Evolutionary conservation across 139 green algal genomes (phyloP), one percentile per base, ranked within the genome.

Genomic region (Edaphochlamys debaryana): DNA sequence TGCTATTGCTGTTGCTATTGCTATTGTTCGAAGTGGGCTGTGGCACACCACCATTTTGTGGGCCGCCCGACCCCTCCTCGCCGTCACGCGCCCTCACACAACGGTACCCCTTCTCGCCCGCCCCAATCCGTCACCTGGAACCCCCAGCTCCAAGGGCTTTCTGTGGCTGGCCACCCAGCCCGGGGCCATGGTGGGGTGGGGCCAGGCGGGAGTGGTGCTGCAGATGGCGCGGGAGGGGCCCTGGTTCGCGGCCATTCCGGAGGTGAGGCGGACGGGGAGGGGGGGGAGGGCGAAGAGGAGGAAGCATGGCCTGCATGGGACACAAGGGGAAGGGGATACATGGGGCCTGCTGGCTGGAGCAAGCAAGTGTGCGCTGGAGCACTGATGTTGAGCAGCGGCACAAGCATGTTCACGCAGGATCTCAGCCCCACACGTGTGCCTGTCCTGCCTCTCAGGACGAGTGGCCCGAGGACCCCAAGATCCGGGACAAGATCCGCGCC

Each of bases 141-240:
- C 45, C 45, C 17, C 17, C 52, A 67, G 36, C 22, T 88, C 77
- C 76, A 97, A 97, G 87, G 93, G 94, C 36, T 94, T 91, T 72
- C 69, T 92, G 54, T 96, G 92, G 92, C 75, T 95, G 75, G 89
- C 88, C 48, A 50, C 66, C 22, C 66, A 89, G 23, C 64, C 87
- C 54, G 78, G 91, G 22, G 9, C 89, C 62, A 79, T 80, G 29
- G 90, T 88, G 8, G 88, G 95, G 34, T 94, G 93, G 92, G 92
- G 87, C 73, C 82, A 90, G 42, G 88, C 92, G 19, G 92, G 92
- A 1, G 67, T 72, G 19, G 80, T 95, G 50, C 58, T 95, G 67
- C 67, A 72, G 67, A 34, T 81, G 87, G 17, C 23, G 8, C 67
- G 67, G 23, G 67, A 52, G 67, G 84, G 71, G 11, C 89, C 87